These are phyloP conservation scores for Taxawa tesnikishii DNA, from an alignment of 2,329 filamentous ascomycete genomes.

Conservation along the genomic window DNA sequence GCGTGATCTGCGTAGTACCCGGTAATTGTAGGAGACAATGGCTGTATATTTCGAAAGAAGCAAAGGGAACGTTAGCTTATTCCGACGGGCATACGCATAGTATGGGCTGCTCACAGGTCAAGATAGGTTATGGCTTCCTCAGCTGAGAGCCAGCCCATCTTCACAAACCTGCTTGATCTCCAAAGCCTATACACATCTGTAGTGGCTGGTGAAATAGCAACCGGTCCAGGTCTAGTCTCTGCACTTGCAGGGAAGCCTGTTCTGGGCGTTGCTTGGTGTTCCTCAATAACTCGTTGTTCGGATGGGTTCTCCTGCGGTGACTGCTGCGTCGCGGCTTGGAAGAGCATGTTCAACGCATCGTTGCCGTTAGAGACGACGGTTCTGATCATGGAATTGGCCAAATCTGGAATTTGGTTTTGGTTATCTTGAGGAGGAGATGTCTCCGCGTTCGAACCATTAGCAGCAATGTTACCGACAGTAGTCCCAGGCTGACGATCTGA, in stretches of 20 bases:
- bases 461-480: no score
- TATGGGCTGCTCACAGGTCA: slow-evolving; percentile 32
- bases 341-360: background rate
- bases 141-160: slow-evolving; percentile 44
- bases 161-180: slow-evolving; percentile 40
- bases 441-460: no score
- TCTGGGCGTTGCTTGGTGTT: background rate
- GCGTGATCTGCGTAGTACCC: slow-evolving; percentile 38
- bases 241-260: no score
- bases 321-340: background rate
- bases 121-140: slow-evolving; percentile 41
- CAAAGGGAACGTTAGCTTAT: no score
- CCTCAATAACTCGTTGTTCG: background rate
- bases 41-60: slow-evolving; percentile 38
- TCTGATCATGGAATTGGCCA: background rate
- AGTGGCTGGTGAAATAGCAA: slow-evolving; percentile 3
- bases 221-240: no score
- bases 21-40: slow-evolving; percentile 37
- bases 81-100: no score
- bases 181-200: slow-evolving; percentile 30
- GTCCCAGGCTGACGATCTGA: no score
- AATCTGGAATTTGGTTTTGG: background rate
- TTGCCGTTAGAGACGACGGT: background rate
- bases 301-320: no score
- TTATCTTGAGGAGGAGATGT: no score